Conservation (phyloP, 2,329 filamentous ascomycete genomes). For the Pseudogymnoascus sp. region DNA sequence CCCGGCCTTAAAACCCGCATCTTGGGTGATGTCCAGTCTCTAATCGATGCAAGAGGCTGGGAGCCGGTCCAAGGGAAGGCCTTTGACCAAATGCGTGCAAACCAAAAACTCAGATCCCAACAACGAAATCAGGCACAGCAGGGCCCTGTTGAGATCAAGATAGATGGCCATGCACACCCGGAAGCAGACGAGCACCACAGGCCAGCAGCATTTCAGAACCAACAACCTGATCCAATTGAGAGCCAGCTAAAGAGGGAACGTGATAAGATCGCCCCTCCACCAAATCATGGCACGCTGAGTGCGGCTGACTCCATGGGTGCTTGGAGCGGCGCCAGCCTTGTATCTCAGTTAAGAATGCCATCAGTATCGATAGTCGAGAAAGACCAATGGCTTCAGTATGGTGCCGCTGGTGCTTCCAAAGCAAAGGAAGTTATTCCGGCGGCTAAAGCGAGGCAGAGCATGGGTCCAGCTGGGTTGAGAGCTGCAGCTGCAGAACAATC, state of each 20-base stretch:
- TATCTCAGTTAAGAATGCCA: slow-evolving; percentile 59
- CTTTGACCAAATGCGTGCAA: slow-evolving; percentile 43
- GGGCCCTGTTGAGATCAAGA: neutral
- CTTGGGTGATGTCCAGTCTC: slow-evolving; percentile 60
- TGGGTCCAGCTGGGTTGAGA: slow-evolving; percentile 47
- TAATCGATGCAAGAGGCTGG: slow-evolving; percentile 68
- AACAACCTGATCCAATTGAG: slow-evolving; percentile 51
- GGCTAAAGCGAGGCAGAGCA: slow-evolving; percentile 52
- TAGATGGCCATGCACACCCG: neutral
- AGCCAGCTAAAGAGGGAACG: slow-evolving; percentile 43
- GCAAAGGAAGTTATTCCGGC: slow-evolving; percentile 52
- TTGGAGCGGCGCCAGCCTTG: slow-evolving; percentile 66
- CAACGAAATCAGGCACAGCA: slow-evolving; percentile 2
- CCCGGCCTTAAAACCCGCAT: slow-evolving; percentile 72
- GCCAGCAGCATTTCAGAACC: slow-evolving; percentile 27
- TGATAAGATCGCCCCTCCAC: slow-evolving; percentile 32
- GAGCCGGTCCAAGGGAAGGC: slow-evolving; percentile 64
- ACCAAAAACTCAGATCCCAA: slow-evolving; percentile 17
- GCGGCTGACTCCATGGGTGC: slow-evolving; percentile 62
- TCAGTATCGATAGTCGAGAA: slow-evolving; percentile 63
- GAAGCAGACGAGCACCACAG: slow-evolving; percentile 21
- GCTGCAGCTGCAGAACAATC: slow-evolving; percentile 33
- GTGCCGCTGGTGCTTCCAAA: slow-evolving; percentile 51
- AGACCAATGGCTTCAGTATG: slow-evolving; percentile 63
- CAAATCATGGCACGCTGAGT: slow-evolving; percentile 51